Evolutionary conservation across 108 stramenopile genomes (phyloP).

Genomic region (Poteriospumella lacustris): DNA sequence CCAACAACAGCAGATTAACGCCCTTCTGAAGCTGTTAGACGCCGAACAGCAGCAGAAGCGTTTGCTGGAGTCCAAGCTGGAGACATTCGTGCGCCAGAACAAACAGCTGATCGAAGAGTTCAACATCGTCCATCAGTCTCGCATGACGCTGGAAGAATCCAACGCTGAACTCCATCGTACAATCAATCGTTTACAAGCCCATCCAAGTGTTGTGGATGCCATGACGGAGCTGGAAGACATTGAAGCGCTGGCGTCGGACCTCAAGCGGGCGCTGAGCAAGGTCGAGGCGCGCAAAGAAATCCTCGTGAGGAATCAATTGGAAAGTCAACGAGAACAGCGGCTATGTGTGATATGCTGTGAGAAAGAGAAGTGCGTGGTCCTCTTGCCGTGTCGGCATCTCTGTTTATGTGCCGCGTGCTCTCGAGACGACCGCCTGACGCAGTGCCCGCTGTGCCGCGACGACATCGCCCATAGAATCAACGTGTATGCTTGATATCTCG

Average conservation of each 20-base stretch:
- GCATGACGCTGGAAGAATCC: too few species aligned
- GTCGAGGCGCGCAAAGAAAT: conserved; percentile 12
- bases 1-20: neutral
- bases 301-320: neutral
- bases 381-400: conserved; percentile 25
- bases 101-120: conserved; percentile 4
- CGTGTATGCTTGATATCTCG: neutral
- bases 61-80: neutral
- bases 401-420: conserved; percentile 26
- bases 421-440: neutral
- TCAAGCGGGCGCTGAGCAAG: neutral
- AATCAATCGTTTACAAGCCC: too few species aligned
- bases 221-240: too few species aligned
- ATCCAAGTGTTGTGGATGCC: too few species aligned
- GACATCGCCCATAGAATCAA: conserved; percentile 4
- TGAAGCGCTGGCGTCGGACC: neutral
- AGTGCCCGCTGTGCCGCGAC: conserved; percentile 13
- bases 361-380: conserved; percentile 24
- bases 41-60: neutral
- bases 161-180: too few species aligned
- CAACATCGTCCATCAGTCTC: too few species aligned
- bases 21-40: neutral
- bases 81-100: neutral
- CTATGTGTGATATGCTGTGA: conserved; percentile 26
- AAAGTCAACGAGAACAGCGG: conserved; percentile 7